Percentiles rank a stretch among this genome's conserved stretches.
phyloP scores from a whole-genome alignment of 306 rosid genomes.

The Cicer cuneatum region DNA sequence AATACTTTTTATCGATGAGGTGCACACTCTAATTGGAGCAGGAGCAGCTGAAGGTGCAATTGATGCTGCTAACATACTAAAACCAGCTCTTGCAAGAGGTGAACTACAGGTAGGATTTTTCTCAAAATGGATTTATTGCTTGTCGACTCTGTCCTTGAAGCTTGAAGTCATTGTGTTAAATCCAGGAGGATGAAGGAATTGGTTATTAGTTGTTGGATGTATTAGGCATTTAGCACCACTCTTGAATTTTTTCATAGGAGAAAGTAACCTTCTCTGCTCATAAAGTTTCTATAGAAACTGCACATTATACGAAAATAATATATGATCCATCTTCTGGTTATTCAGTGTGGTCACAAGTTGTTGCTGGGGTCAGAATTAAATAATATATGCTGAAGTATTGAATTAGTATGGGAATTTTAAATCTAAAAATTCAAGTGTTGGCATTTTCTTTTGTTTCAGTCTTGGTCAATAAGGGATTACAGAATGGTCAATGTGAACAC shows the following conservation, averaged over 20 bases:
- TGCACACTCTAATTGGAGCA: constrained; percentile 98
- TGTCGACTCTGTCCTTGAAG: background rate
- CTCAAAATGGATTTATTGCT: constrained; percentile 22
- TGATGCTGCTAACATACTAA: constrained; percentile 96
- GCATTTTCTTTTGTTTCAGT: background rate
- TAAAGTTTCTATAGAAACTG: constrained; percentile 1
- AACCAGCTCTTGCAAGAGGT: constrained; percentile 99
- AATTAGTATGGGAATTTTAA: constrained; percentile 12
- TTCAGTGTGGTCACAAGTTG: constrained; percentile 6
- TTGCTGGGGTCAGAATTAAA: constrained; percentile 21
- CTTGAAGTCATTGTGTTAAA: background rate
- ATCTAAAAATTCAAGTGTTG: background rate
- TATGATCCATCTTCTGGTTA: constrained; percentile 10
- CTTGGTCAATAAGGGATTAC: constrained; percentile 1
- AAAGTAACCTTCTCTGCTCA: constrained; percentile 23
- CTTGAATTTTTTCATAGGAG: background rate
- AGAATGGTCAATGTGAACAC: background rate
- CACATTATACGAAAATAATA: constrained; percentile 1
- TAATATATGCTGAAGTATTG: constrained; percentile 6
- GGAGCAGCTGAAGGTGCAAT: constrained; percentile 99
- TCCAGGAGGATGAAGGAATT: background rate
- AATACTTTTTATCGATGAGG: constrained; percentile 95
- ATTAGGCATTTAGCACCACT: constrained; percentile 17
- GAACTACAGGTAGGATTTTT: constrained; percentile 84
- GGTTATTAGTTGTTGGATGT: constrained; percentile 24